A percentile compares a stretch with the other conserved stretches of the same genome.
Evolutionary conservation across 1,284 basidiomycete species (phyloP).

Genomic region (Anthracocystis panici-leucophaei): DNA sequence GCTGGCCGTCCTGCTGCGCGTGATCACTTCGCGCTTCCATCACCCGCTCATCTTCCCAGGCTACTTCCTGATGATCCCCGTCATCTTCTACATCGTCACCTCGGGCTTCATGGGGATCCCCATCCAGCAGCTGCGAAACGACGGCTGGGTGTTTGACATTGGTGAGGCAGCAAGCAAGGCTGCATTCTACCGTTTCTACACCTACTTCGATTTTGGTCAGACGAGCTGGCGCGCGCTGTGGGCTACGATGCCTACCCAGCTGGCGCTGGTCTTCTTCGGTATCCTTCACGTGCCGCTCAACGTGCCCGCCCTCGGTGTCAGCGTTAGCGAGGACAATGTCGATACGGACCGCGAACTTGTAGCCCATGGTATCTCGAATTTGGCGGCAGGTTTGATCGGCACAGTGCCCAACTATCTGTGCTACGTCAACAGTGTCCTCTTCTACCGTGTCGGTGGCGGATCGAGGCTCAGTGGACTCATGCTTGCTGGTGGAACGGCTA

Average conservation of each 20-base stretch:
- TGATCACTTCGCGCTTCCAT: conserved; percentile 83
- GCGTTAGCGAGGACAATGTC: conserved; percentile 86
- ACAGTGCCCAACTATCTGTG: conserved; percentile 76
- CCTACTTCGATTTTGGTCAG: conserved; percentile 67
- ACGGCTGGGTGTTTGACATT: conserved; percentile 92
- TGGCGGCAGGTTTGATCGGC: conserved; percentile 83
- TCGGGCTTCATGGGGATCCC: conserved; percentile 78
- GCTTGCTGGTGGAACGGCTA: conserved; percentile 81
- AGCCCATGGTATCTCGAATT: conserved; percentile 91
- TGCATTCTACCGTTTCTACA: conserved; percentile 68
- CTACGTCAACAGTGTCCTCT: conserved; percentile 70
- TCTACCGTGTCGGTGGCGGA: conserved; percentile 93
- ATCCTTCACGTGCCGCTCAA: conserved; percentile 82
- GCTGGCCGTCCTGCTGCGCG: conserved; percentile 81
- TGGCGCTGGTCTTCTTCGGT: conserved; percentile 83
- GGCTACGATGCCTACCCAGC: conserved; percentile 71
- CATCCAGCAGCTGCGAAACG: conserved; percentile 75
- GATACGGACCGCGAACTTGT: conserved; percentile 93
- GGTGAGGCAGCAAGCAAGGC: conserved; percentile 69
- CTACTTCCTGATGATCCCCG: conserved; percentile 85
- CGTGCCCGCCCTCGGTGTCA: conserved; percentile 92
- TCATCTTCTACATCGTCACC: conserved; percentile 82
- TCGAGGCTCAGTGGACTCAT: conserved; percentile 86
- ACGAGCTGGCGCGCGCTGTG: conserved; percentile 66
- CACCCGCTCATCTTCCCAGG: conserved; percentile 93